Conservation (phyloP, 768 basidiomycete genomes). For the Leccinum incarnatum region DNA sequence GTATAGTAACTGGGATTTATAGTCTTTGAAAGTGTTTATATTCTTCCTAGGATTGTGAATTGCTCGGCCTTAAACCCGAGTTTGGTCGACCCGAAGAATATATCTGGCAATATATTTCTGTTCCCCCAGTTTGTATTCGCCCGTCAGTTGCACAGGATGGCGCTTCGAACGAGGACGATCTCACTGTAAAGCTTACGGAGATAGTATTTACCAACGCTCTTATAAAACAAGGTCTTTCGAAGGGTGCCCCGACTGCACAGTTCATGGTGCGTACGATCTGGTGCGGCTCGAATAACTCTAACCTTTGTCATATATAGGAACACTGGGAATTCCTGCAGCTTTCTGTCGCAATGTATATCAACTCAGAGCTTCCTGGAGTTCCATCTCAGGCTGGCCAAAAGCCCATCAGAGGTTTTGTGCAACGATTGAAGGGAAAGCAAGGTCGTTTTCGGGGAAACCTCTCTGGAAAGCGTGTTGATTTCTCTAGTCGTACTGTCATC, state of each 20-base stretch:
- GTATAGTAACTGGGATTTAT: conserved; percentile 36
- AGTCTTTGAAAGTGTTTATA: background rate
- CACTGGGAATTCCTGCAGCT: conserved; percentile 98
- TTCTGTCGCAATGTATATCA: conserved; percentile 96
- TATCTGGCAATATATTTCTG: conserved; percentile 98
- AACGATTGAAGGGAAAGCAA: conserved; percentile 97
- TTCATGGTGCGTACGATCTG: conserved; percentile 62
- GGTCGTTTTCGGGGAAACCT: conserved; percentile 98
- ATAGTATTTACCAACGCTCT: conserved; percentile 93
- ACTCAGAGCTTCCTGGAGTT: conserved; percentile 94
- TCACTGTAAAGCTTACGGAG: conserved; percentile 96
- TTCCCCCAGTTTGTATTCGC: conserved; percentile 95
- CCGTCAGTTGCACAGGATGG: conserved; percentile 98
- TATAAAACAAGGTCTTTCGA: conserved; percentile 84
- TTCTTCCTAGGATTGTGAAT: conserved; percentile 78
- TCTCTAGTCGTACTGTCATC: conserved; percentile 97
- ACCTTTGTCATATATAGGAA: conserved; percentile 50
- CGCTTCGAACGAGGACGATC: conserved; percentile 97
- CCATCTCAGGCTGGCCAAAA: conserved; percentile 85
- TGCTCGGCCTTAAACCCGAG: conserved; percentile 85
- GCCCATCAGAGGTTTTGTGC: conserved; percentile 96
- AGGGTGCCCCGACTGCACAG: conserved; percentile 83
- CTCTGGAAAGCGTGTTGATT: conserved; percentile 98
- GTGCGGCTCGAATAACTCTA: background rate
- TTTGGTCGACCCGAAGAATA: conserved; percentile 95